Base-by-base conservation (phyloP, 148 eudicot genomes). In the Nepenthes mirabilis region DNA sequence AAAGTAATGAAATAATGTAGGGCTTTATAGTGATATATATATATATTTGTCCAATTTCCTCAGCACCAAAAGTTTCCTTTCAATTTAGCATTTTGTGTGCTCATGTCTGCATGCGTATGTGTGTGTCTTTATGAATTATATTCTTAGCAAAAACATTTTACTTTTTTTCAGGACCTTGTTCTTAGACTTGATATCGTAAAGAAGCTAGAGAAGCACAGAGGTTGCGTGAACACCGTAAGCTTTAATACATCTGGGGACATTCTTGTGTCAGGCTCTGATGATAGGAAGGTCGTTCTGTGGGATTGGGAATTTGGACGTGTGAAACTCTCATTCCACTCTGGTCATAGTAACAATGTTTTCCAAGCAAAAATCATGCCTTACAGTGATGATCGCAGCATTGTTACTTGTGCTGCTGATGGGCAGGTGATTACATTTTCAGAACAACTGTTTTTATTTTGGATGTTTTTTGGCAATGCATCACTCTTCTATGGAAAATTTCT, bases 391-490 rank as follows among this genome's bases (percentile, higher is more conserved):
- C 72, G 77, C 47, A 83, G 80, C 79, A 71, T 93, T 72, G 89
- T 93, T 59, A 88, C 98, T 37, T 93, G 91, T 72, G 98, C 91
- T 61, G 96, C 98, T 63, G 98, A 93, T 79, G 98, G 98, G 49
- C 87, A 86, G 96, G 98, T 93, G 71, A 56, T 56, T 63, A 33
- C 14, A 40, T 3, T 34, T 61, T 1, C 6, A n/a, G 5, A 32
- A 52, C 2, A 13, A 23, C 32, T 13, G 55, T 52, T 52, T 52
- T 32, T 52, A 52, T 52, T 11, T 50, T 52, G 32, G 2, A 52
- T 4, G 23, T 23, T 23, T 40, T 40, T 4, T 3, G 45, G 8
- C 8, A 8, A 40, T 40, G 45, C 45, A 40, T 40, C 6, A 4
- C 8, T 40, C 45, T 40, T 40, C 6, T 4, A 40, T 8, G 4